Evolutionary conservation across 768 basidiomycete genomes (phyloP).

Genomic region (Trametopsis cervina): DNA sequence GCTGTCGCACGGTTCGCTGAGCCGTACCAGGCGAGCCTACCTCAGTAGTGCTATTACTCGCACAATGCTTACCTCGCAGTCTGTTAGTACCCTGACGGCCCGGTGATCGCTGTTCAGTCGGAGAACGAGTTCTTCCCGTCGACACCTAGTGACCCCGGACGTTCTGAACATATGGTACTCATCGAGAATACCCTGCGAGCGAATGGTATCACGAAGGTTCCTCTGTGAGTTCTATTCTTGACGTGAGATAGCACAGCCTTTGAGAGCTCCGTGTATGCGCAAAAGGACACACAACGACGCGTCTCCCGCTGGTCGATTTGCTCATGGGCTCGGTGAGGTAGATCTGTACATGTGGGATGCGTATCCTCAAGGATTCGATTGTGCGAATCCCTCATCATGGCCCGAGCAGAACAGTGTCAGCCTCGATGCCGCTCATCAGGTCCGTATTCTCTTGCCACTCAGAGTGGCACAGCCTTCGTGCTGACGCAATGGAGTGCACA

Average conservation of each 20-base stretch:
- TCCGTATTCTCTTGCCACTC: slow-evolving; percentile 1
- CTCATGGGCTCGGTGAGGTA: slow-evolving; percentile 15
- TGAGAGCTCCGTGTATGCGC: too few species aligned
- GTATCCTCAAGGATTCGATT: slow-evolving; percentile 20
- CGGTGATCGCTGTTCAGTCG: slow-evolving; percentile 18
- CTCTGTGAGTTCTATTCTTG: slow-evolving; percentile 9
- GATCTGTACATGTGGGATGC: slow-evolving; percentile 20
- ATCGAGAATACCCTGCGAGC: slow-evolving; percentile 15
- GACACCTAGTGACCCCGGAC: slow-evolving; percentile 11
- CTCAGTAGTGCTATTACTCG: too few species aligned
- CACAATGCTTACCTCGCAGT: too few species aligned
- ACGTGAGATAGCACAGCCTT: not conserved
- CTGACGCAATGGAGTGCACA: too few species aligned
- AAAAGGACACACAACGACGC: slow-evolving; percentile 19
- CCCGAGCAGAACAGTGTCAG: slow-evolving; percentile 7
- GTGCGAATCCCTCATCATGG: slow-evolving; percentile 14
- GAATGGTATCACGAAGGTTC: slow-evolving; percentile 17
- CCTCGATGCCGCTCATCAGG: slow-evolving; percentile 13
- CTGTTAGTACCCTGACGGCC: slow-evolving; percentile 19
- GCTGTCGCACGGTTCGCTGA: slow-evolving; percentile 12
- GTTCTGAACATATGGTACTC: slow-evolving; percentile 17
- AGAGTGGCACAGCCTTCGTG: not conserved
- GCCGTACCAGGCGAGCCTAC: slow-evolving; percentile 14
- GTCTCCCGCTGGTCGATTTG: slow-evolving; percentile 10
- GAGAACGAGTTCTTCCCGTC: slow-evolving; percentile 19